phyloP scores from a whole-genome alignment of 2,329 filamentous ascomycete species.

The Dactylellina leptospora region DNA sequence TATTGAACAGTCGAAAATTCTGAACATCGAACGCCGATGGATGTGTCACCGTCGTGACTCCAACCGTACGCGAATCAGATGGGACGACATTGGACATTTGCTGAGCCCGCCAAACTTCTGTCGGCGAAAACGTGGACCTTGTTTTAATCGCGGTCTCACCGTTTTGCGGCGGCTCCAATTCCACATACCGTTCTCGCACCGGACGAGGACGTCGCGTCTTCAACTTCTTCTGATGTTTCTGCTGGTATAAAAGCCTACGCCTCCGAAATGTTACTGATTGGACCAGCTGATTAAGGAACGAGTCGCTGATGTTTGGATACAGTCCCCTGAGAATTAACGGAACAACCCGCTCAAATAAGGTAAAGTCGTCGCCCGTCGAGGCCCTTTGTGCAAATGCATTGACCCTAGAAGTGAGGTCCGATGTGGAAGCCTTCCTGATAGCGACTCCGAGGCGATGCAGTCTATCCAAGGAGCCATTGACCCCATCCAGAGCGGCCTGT shows the following conservation, averaged over 20 bases:
- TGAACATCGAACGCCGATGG: constrained; percentile 1
- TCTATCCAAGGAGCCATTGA: constrained; percentile 5
- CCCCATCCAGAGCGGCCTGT: constrained; percentile 2
- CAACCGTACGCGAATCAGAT: background rate
- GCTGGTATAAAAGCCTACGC: constrained; percentile 18
- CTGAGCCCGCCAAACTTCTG: background rate
- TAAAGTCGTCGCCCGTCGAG: background rate
- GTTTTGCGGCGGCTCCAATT: constrained; percentile 3
- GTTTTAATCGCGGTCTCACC: background rate
- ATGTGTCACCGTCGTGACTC: constrained; percentile 5
- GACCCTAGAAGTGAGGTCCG: constrained; percentile 1
- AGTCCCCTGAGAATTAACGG: constrained; percentile 9
- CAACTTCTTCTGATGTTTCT: constrained; percentile 24
- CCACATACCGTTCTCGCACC: background rate
- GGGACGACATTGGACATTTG: constrained; percentile 2
- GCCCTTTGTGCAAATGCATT: constrained; percentile 5
- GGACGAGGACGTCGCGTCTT: background rate
- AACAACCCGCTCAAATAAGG: constrained; percentile 8
- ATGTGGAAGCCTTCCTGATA: constrained; percentile 18
- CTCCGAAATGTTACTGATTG: constrained; percentile 13
- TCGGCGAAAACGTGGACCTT: background rate
- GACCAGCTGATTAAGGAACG: constrained; percentile 5
- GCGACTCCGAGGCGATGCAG: constrained; percentile 20
- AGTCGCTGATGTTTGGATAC: constrained; percentile 10
- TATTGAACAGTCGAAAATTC: background rate